Conservation (phyloP, 495 filamentous ascomycete genomes). For the Lineolata rhizophorae region DNA sequence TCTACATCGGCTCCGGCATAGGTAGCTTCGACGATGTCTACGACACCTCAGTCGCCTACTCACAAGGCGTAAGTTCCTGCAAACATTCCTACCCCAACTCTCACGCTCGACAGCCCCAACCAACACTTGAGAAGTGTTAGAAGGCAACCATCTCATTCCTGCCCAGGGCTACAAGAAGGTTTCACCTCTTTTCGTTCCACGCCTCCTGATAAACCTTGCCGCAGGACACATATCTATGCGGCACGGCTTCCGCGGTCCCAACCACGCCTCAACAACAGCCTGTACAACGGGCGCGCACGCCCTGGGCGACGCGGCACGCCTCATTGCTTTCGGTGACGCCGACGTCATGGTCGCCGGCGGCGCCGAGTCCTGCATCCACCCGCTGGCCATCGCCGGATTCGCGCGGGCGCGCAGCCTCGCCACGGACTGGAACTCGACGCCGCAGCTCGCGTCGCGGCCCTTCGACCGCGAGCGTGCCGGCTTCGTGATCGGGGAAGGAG, state of each 20-base stretch:
- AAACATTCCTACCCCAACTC: background rate
- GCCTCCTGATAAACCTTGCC: conserved; percentile 79
- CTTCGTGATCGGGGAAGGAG: conserved; percentile 87
- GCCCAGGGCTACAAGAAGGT: conserved; percentile 71
- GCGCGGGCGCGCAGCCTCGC: conserved; percentile 67
- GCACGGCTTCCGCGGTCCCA: conserved; percentile 77
- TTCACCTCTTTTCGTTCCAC: conserved; percentile 78
- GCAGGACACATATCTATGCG: conserved; percentile 90
- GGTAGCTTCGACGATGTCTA: conserved; percentile 84
- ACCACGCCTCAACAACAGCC: conserved; percentile 77
- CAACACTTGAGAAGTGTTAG: no score
- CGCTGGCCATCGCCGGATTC: conserved; percentile 80
- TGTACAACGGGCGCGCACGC: conserved; percentile 92
- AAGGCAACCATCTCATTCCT: background rate
- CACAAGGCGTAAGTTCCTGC: conserved; percentile 40
- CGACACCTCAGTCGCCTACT: conserved; percentile 53
- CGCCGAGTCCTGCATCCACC: conserved; percentile 88
- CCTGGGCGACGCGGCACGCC: conserved; percentile 75
- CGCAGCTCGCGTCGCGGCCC: conserved; percentile 53
- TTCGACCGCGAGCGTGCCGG: conserved; percentile 68
- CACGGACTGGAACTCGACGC: conserved; percentile 56
- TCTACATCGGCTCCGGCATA: conserved; percentile 91
- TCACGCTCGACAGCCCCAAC: no score
- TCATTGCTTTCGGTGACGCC: conserved; percentile 78
- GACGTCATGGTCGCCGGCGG: conserved; percentile 90